Percentiles rank a stretch among this genome's conserved stretches.
Conservation (phyloP, 1,284 basidiomycete genomes). For the Fistulina hepatica region DNA sequence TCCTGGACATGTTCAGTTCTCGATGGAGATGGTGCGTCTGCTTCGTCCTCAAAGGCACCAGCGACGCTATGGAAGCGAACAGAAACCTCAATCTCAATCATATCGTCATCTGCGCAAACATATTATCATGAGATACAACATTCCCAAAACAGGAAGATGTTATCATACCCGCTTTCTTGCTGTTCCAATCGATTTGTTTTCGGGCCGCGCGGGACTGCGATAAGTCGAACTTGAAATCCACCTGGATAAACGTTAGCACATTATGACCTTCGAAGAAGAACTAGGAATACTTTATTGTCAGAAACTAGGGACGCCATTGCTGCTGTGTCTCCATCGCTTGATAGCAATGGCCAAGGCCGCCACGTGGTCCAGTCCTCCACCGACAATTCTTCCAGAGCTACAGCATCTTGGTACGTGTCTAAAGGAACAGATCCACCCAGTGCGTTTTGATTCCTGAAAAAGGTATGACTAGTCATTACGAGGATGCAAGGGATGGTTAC, state of each 20-base stretch:
- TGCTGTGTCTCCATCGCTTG: slow-evolving; percentile 66
- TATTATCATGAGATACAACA: slow-evolving; percentile 2
- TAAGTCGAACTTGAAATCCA: slow-evolving; percentile 58
- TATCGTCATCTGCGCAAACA: slow-evolving; percentile 54
- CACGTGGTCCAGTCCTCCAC: slow-evolving; percentile 38
- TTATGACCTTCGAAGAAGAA: neutral
- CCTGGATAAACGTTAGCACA: slow-evolving; percentile 28
- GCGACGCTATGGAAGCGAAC: slow-evolving; percentile 31
- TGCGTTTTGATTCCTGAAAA: slow-evolving; percentile 50
- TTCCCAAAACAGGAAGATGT: neutral
- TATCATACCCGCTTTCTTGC: slow-evolving; percentile 69
- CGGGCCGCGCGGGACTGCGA: slow-evolving; percentile 44
- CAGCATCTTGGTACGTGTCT: slow-evolving; percentile 61
- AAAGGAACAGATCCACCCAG: slow-evolving; percentile 52
- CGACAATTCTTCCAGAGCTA: slow-evolving; percentile 46
- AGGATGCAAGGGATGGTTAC: slow-evolving; percentile 10
- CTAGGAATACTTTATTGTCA: slow-evolving; percentile 43
- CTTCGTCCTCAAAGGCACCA: too few relatives aligned
- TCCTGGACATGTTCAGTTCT: too few relatives aligned
- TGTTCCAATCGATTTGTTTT: slow-evolving; percentile 61
- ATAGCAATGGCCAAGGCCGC: slow-evolving; percentile 62
- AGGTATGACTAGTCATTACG: slow-evolving; percentile 4
- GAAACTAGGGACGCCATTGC: slow-evolving; percentile 61
- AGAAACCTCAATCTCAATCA: slow-evolving; percentile 56
- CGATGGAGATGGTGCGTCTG: too few relatives aligned